Base-by-base conservation (phyloP, 495 filamentous ascomycete genomes). In the Daldinia grandis region DNA sequence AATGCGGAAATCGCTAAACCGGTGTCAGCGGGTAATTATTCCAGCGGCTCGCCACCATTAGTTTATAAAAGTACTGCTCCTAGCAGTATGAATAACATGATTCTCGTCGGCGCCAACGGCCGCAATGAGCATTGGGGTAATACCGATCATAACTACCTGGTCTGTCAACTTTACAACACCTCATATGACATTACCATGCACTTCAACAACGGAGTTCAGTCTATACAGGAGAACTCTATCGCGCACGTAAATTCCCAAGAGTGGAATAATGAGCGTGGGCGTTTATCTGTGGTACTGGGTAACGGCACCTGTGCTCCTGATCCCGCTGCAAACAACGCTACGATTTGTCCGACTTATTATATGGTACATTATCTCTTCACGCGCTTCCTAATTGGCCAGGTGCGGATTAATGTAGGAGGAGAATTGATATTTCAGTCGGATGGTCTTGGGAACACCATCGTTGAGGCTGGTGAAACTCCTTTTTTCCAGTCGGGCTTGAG, bases 261-360 rank as follows among this genome's bases (percentile, higher is more conserved):
- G 10, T 47, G 42, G 42, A 5, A 47, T 21, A 12, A 4, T 47
- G 17, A 10, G 3, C 42, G 17, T 10, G 42, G 42, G 7, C 17
- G 17, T 10, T 24, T 12, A 4, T 47, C 42, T 24, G 1, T 24
- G 7, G 3, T 38, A 12, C 40, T 62, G 12, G 21, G 1, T 38
- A 60, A 54, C 38, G 58, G 38, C 31, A 17, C 10, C 7, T 64
- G 62, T 44, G 62, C 53, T 15, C 62, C 62, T 19, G 62, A 64
- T 19, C 62, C 62, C 21, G 51, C 33, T 17, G 35, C 51, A 37
- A 58, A 67, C 31, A 56, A 58, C 57, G 49, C 27, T n/a, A 61
- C 37, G 14, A 63, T 67, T 33, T 71, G 68, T 47, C 68, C 58
- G 33, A 65, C 64, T 17, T 62, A 67, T 53, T 62, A 67, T 17